Evolutionary conservation across 2,329 filamentous ascomycete genomes (phyloP), one percentile per base, ranked within the genome.

Genomic region (Stachybotrys chartarum): DNA sequence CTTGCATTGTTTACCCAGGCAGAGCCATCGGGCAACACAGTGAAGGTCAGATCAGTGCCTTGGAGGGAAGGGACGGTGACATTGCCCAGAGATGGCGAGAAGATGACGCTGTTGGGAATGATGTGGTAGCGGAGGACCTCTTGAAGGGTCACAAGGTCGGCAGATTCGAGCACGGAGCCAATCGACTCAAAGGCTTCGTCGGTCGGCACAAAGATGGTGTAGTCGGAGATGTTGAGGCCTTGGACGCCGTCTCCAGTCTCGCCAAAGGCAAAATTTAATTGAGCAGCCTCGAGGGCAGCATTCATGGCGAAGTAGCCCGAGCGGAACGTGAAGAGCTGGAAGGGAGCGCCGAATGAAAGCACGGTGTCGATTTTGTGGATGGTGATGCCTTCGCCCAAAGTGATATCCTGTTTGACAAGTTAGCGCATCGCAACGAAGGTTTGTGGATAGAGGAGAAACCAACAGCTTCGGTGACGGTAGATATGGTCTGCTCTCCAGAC

Each of bases 381-480:
- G 11, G 50, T 52, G 4, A 52, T 52, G 6, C 50, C 50, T 6
- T 66, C 62, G 1, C 63, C 66, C 3, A 68, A 32, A 18, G 54
- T 64, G 42, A 69, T 69, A 35, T 68, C 64, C 67, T 69, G 39
- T 30, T 17, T 7, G 0, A 1, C 18, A 1, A 1, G 1, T 64
- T 24, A 60, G 54, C 11, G 47, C 16, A 30, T 14, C 32, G 49
- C 10, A 16, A 6, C 5, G 18, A 11, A 31, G 7, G 6, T 12
- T 4, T 16, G 6, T 31, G 49, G 3, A n/a, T 8, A 32, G 49
- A 50, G 6, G 3, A 1, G 44, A 30, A 8, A 49, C 52, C 8
- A 12, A 68, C 67, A 8, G 68, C 68, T 57, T 70, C 55, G 30
- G 65, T 71, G 5, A 72, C 70, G 5, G 63, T 65, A 6, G 66